Percentiles rank a stretch among this genome's conserved stretches.
phyloP scores from a whole-genome alignment of 129 eudicot species.

The Chrysanthemum seticuspe region DNA sequence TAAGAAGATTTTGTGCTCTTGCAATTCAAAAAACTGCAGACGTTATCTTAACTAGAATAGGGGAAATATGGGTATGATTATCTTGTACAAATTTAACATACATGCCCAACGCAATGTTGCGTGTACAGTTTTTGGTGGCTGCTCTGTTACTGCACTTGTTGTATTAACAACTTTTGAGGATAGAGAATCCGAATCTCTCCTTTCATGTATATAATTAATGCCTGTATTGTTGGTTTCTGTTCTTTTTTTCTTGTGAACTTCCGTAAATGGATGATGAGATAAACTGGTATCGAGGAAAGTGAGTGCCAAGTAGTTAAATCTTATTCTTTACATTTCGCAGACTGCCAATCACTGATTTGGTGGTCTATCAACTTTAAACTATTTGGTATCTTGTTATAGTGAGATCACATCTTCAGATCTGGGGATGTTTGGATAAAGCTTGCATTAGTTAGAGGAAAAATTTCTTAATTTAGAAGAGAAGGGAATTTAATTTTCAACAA shows the following conservation, averaged over 20 bases:
- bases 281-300: no score
- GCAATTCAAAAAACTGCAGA: conserved; percentile 68
- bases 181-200: conserved; percentile 1
- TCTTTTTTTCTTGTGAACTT: neutral
- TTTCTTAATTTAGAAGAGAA: no score
- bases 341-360: no score
- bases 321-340: no score
- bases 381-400: no score
- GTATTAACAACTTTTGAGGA: neutral
- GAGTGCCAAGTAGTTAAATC: no score
- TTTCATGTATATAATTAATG: conserved; percentile 7
- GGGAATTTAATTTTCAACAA: no score
- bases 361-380: no score
- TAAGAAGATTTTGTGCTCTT: conserved; percentile 68
- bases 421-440: no score
- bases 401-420: no score
- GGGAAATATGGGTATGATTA: neutral
- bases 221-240: neutral
- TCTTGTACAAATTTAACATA: conserved; percentile 16
- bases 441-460: no score
- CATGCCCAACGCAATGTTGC: neutral
- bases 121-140: conserved; percentile 1
- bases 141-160: conserved; percentile 6
- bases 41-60: conserved; percentile 55
- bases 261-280: neutral